A percentile compares a stretch with the other conserved stretches of the same genome.
phyloP scores from a whole-genome alignment of 257 asterid species.

The Solanum tarijense region DNA sequence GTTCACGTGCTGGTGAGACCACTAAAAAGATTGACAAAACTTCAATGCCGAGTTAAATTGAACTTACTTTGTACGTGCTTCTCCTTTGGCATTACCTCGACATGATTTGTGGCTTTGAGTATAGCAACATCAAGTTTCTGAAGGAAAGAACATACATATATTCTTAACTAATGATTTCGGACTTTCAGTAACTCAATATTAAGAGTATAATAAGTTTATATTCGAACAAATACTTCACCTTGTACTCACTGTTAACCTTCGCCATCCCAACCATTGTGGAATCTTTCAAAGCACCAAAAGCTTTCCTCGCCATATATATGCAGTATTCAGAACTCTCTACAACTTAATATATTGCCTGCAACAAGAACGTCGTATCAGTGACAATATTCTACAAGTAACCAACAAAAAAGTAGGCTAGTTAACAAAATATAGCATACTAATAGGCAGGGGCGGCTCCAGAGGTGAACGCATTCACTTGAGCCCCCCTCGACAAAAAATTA shows the following conservation, averaged over 20 bases:
- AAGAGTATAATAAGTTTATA: not conserved
- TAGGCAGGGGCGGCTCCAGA: not conserved
- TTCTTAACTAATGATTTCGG: not conserved
- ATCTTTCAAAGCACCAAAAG: constrained; percentile 61
- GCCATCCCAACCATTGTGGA: constrained; percentile 70
- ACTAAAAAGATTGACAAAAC: not conserved
- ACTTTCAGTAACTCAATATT: not conserved
- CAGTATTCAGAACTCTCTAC: not conserved
- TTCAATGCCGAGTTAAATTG: not conserved
- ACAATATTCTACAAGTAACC: not conserved
- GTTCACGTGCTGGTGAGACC: not conserved
- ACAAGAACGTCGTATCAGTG: not conserved
- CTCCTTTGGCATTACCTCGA: constrained; percentile 61
- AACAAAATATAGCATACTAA: not conserved
- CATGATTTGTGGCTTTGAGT: constrained; percentile 79
- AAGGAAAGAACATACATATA: constrained; percentile 3
- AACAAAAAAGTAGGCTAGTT: not conserved
- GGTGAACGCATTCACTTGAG: not conserved
- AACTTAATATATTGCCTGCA: not conserved
- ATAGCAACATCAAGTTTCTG: constrained; percentile 62
- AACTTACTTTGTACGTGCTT: constrained; percentile 71
- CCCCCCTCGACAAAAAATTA: not conserved
- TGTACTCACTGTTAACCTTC: constrained; percentile 60
- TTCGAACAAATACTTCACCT: constrained; percentile 28
- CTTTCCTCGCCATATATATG: constrained; percentile 27